phyloP scores from a whole-genome alignment of 139 green algal species.

The Chlorella sp. region DNA sequence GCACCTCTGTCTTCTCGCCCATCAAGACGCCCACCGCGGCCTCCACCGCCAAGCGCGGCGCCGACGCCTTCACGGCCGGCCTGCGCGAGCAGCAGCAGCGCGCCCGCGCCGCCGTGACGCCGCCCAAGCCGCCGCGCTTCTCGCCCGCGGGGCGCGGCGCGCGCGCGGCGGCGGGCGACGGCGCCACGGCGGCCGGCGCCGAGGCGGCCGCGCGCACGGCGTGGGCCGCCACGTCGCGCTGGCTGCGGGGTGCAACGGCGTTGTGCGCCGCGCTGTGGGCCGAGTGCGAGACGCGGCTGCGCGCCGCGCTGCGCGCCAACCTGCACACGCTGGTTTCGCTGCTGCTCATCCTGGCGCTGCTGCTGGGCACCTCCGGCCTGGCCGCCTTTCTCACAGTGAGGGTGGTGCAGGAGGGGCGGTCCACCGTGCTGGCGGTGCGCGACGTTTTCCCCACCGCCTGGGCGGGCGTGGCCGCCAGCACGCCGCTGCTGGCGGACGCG shows the following conservation, averaged over 20 bases:
- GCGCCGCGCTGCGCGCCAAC: constrained; percentile 29
- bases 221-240: not conserved
- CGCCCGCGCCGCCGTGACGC: constrained; percentile 5
- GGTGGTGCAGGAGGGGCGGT: constrained; percentile 41
- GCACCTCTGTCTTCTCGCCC: constrained; percentile 19
- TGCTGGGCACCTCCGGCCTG: constrained; percentile 48
- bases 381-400: constrained; percentile 50
- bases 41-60: not conserved
- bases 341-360: constrained; percentile 42
- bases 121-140: constrained; percentile 7
- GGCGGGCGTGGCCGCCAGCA: constrained; percentile 18
- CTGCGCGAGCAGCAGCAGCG: not conserved
- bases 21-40: constrained; percentile 16
- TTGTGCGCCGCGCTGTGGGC: not conserved
- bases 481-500: constrained; percentile 18
- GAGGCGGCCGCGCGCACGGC: not conserved
- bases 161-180: not conserved
- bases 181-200: not conserved
- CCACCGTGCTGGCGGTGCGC: constrained; percentile 19
- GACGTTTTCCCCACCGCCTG: constrained; percentile 38
- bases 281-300: constrained; percentile 22
- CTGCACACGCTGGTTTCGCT: constrained; percentile 45
- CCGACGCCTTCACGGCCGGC: not conserved
- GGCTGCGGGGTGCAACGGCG: not conserved
- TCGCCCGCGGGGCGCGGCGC: not conserved